Conservation (phyloP, 495 filamentous ascomycete genomes). For the Saxophila tyrrhenica region DNA sequence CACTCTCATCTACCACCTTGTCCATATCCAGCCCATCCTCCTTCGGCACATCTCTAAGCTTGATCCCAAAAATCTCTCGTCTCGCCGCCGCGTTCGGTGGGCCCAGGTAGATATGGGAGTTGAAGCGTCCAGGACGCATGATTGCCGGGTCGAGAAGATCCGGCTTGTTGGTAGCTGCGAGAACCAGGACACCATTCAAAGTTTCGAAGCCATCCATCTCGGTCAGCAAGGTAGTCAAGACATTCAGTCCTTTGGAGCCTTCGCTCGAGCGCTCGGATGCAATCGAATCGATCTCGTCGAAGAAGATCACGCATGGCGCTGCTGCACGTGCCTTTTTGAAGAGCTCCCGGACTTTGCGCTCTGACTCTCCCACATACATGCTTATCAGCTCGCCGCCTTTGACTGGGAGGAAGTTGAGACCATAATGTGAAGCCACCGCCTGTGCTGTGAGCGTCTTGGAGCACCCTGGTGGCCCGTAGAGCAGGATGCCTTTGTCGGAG, state of each 20-base stretch:
- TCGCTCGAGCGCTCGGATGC: constrained; percentile 50
- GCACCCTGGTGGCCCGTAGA: constrained; percentile 92
- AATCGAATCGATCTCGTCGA: constrained; percentile 95
- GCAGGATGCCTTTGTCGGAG: constrained; percentile 70
- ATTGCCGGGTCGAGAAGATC: constrained; percentile 79
- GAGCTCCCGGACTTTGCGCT: constrained; percentile 75
- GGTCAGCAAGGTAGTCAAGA: constrained; percentile 81
- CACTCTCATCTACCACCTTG: constrained; percentile 54
- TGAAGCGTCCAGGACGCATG: constrained; percentile 77
- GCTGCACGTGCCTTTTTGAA: constrained; percentile 81
- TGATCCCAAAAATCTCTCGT: constrained; percentile 63
- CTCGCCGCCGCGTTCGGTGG: constrained; percentile 68
- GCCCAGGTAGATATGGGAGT: constrained; percentile 81
- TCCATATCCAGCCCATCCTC: constrained; percentile 55
- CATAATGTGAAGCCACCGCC: constrained; percentile 82
- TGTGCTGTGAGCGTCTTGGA: constrained; percentile 92
- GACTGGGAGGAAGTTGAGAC: constrained; percentile 88
- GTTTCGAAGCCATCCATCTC: constrained; percentile 95
- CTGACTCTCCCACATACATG: constrained; percentile 97
- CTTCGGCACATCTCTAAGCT: constrained; percentile 47
- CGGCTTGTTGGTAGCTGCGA: constrained; percentile 92
- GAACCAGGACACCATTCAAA: constrained; percentile 69
- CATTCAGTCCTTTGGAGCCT: constrained; percentile 51
- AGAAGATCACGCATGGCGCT: constrained; percentile 89
- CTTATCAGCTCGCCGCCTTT: constrained; percentile 93